Evolutionary conservation across 352 stramenopile genomes (phyloP), one percentile per base, ranked within the genome.

Genomic region (Pythium diclinum): DNA sequence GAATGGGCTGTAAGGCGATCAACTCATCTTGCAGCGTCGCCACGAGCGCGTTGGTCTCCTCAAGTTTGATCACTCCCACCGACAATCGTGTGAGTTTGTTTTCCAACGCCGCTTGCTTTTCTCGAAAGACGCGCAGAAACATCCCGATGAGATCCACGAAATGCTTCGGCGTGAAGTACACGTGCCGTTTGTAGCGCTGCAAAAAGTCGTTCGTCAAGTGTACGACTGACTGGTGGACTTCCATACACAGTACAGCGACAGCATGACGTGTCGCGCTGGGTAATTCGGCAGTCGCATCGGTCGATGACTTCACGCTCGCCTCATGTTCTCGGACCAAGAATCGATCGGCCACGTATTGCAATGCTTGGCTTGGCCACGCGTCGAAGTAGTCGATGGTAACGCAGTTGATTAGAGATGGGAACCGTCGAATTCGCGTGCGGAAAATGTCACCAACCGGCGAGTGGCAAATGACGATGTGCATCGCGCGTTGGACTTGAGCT

Each of bases 341-440:
- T 13, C 83, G 79, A 59, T 93, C 79, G 0, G 86, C 85, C 46
- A 95, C 85, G 48, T 87, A 92, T 59, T 94, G 78, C 16, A 98
- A 72, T 13, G 94, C 94, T 32, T 81, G 77, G 56, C 77, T 76
- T 0, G 94, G 92, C 94, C 94, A 98, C 52, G 91, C 88, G n/a
- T 94, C 78, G 61, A 98, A 98, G 75, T 84, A 98, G 55, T 97
- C 88, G 46, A 97, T 97, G 0, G 92, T 98, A 21, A 86, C 97
- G 67, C 93, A 98, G 67, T 97, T 98, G 32, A 98, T 87, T 5
- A 98, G 67, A 6, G 91, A 92, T 16, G 94, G 94, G 28, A 98
- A 98, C 66, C 96, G 93, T 3, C 92, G 81, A 19, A 97, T 81
- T 2, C 88, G 80, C 2, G 74, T 78, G 0, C 91, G 87, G 67